Percentiles rank a stretch among this genome's conserved stretches.
phyloP scores from a whole-genome alignment of 768 basidiomycete genomes.

The Mycena galopus region DNA sequence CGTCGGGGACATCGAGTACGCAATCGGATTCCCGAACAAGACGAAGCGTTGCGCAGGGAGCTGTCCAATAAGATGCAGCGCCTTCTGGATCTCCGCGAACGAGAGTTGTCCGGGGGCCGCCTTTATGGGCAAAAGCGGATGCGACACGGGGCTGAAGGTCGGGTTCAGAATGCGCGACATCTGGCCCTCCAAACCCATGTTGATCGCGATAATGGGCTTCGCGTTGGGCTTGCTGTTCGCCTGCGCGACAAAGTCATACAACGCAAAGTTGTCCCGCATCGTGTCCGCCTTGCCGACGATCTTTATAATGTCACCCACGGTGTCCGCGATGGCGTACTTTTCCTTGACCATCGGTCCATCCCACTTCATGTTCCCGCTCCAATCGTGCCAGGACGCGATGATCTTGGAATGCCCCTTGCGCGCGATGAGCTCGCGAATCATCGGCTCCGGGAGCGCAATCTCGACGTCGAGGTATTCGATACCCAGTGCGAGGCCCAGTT shows the following conservation, averaged over 20 bases:
- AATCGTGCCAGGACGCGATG: slow-evolving; percentile 96
- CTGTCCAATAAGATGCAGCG: slow-evolving; percentile 84
- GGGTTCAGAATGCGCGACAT: slow-evolving; percentile 90
- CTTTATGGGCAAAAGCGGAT: slow-evolving; percentile 84
- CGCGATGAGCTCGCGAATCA: slow-evolving; percentile 68
- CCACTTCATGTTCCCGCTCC: slow-evolving; percentile 90
- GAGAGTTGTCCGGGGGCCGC: slow-evolving; percentile 96
- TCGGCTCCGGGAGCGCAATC: slow-evolving; percentile 75
- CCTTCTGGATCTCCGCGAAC: slow-evolving; percentile 87
- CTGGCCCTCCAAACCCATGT: slow-evolving; percentile 92
- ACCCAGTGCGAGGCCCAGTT: slow-evolving; percentile 83
- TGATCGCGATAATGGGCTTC: slow-evolving; percentile 94
- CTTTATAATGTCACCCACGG: slow-evolving; percentile 91
- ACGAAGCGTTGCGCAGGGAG: slow-evolving; percentile 82
- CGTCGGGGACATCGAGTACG: slow-evolving; percentile 91
- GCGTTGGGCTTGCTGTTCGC: slow-evolving; percentile 56
- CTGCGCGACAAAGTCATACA: slow-evolving; percentile 78
- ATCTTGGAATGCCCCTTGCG: slow-evolving; percentile 82
- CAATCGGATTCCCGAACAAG: slow-evolving; percentile 91
- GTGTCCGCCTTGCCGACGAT: slow-evolving; percentile 87
- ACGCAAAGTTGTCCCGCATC: slow-evolving; percentile 82
- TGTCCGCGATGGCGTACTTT: slow-evolving; percentile 75
- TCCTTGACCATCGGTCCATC: slow-evolving; percentile 72
- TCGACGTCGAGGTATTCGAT: slow-evolving; percentile 97
- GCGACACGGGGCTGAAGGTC: slow-evolving; percentile 91